Evolutionary conservation across 805 yeast species (phyloP), one percentile per base, ranked within the genome.

Genomic region (Wilhelminamyces savonicus): DNA sequence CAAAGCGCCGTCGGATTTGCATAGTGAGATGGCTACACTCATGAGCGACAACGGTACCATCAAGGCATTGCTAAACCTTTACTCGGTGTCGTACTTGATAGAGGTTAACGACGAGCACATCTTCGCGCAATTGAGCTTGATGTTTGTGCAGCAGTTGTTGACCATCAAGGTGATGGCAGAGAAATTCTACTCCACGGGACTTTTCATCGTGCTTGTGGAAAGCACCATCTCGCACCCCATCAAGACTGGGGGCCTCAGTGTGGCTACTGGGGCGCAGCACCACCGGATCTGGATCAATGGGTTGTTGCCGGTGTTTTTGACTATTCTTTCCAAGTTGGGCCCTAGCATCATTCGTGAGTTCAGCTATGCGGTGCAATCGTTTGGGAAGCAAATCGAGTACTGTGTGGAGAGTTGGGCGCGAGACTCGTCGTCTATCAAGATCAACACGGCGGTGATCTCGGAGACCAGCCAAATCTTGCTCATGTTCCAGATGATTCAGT

Each of bases 201-300:
- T 88, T 21, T 59, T 58, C 33, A 72, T 82, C 32, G 76, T 76
- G 4, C 56, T 88, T 23, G 68, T 78, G 4, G 94, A 86, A 43
- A 78, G 92, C 32, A 78, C 87, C 5, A 66, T 84, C 1, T 80
- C 94, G 0, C 54, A 66, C 16, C 65, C 66, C 2, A 74, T 88
- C 23, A 85, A 80, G 47, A 61, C 67, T 4, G 95, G 94, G 0
- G 69, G 69, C 6, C 54, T 84, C 3, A 59, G 66, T 10, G 69
- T 82, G 2, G 66, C 64, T 22, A 46, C 56, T 1, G 52, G 73
- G 3, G 70, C 83, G 0, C 70, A 72, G 27, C 55, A 82, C 35
- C 90, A 87, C 50, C 68, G 72, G 30, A 61, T 83, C n/a, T 88
- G 97, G 97, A 71, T 76, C n/a, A 76, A 79, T 44, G 95, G 95